Evolutionary conservation across 2,329 filamentous ascomycete species (phyloP).

Genomic region (Aspergillus piperis): DNA sequence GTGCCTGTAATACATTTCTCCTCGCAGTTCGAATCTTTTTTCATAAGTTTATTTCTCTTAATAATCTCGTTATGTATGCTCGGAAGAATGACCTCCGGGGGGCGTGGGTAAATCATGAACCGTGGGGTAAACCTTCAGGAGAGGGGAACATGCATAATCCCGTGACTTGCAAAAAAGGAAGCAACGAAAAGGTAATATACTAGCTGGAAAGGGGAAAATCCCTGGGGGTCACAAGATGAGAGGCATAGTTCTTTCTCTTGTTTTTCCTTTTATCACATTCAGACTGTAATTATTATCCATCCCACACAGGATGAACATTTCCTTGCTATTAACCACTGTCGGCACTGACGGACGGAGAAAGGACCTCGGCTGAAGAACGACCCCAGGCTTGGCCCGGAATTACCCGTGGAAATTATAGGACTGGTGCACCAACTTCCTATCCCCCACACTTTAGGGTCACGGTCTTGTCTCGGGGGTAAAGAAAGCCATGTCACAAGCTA

Average conservation of each 20-base stretch:
- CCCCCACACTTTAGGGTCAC: background rate
- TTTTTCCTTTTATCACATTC: background rate
- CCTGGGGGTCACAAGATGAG: background rate
- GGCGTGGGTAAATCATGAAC: conserved; percentile 22
- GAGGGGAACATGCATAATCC: too few relatives aligned
- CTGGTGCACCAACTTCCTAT: background rate
- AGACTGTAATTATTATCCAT: background rate
- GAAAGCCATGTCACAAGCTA: background rate
- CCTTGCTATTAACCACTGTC: background rate
- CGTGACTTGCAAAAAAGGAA: too few relatives aligned
- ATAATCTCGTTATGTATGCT: background rate
- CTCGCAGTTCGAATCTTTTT: background rate
- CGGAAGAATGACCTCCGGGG: conserved; percentile 10
- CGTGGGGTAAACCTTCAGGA: conserved; percentile 11
- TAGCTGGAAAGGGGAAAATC: background rate
- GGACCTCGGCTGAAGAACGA: conserved; percentile 15
- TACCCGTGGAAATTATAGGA: background rate
- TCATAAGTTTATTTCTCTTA: background rate
- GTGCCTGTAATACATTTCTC: background rate
- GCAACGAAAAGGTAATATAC: background rate
- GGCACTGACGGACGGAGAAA: conserved; percentile 10
- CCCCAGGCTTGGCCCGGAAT: conserved; percentile 18
- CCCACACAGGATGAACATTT: background rate
- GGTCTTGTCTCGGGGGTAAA: background rate
- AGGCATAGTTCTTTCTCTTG: background rate